Base-by-base conservation (phyloP, 2,329 filamentous ascomycete genomes). In the Juglanconis juglandina region DNA sequence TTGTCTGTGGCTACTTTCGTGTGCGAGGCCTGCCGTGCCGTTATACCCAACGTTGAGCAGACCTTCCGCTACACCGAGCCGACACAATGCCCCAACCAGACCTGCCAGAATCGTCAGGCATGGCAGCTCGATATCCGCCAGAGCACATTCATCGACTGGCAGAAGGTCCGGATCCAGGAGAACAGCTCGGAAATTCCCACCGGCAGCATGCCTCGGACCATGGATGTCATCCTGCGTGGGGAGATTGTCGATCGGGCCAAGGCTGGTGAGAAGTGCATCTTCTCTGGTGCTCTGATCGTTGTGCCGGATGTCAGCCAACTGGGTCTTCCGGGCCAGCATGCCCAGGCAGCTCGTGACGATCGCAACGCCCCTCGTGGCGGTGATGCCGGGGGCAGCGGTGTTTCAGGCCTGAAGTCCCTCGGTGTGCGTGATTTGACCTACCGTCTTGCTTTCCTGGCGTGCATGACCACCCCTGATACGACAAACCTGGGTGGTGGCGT, bases 101-200 rank as follows among this genome's bases (percentile, higher is more conserved):
- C 84, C 6, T 99, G 95, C 73, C 88, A 88, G 68, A 99, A 99
- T 77, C 88, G 95, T 33, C 79, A 88, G 61, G 92, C 90, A n/a
- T 99, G 95, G 95, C 87, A 92, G 66, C 78, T 99, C n/a, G 94
- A 99, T 68, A 97, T 99, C 69, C 85, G 92, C 48, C 94, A 96
- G 74, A 97, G 93, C 74, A 98, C 93, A 0, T 99, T 99, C 72
- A 90, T 99, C 63, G 95, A 99, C 77, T 99, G 95, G 95, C 95
- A 99, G 73, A 98, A 98, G 74, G 92, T 98, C 32, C 90, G 96
- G 64, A 92, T 98, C 63, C 95, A 99, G 76, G 95, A 99, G 75
- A 99, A 98, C 78, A 96, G 92, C 67, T 94, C 94, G 4, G 95
- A 99, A 73, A 99, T 99, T 42, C 95, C 95, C 0, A 99, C 95